Percentiles rank a stretch among this genome's conserved stretches.
These are phyloP conservation scores for Penicillium psychrofluorescens DNA, from an alignment of 495 filamentous ascomycete genomes.

Conservation along the genomic window DNA sequence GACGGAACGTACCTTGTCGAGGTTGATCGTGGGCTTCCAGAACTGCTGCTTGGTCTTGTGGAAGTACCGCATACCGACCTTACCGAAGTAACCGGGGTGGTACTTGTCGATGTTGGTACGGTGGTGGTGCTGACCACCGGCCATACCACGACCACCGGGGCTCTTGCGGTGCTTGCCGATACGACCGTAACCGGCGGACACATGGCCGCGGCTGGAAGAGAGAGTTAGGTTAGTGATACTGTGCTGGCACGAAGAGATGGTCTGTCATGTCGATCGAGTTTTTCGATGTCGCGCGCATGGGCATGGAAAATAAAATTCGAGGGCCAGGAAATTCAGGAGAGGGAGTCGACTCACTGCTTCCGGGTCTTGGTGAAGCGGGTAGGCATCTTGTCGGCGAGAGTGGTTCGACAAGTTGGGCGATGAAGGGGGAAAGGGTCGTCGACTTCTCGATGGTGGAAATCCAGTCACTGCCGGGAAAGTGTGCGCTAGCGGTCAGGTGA, in stretches of 20 bases:
- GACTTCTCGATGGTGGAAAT: slow-evolving; percentile 34
- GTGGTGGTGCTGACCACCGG: slow-evolving; percentile 93
- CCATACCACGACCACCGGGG: slow-evolving; percentile 90
- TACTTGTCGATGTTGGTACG: slow-evolving; percentile 91
- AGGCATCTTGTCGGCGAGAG: slow-evolving; percentile 60
- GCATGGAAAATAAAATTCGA: slow-evolving; percentile 7
- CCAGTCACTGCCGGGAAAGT: slow-evolving; percentile 30
- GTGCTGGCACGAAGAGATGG: slow-evolving; percentile 4
- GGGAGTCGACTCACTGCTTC: slow-evolving; percentile 61
- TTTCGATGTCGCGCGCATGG: background rate
- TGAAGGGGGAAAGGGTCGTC: slow-evolving; percentile 33
- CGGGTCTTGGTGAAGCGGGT: slow-evolving; percentile 75
- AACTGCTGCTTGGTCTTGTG: slow-evolving; percentile 82
- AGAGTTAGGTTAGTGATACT: slow-evolving; percentile 14
- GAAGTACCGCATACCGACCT: slow-evolving; percentile 95
- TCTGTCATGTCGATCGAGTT: slow-evolving; percentile 9
- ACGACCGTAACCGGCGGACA: slow-evolving; percentile 89
- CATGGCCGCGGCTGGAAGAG: slow-evolving; percentile 73
- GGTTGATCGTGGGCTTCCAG: slow-evolving; percentile 89
- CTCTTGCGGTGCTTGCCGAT: slow-evolving; percentile 91
- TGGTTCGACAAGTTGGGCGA: slow-evolving; percentile 42
- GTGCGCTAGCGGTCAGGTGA: slow-evolving; percentile 37
- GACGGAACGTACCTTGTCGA: slow-evolving; percentile 67
- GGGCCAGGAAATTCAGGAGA: slow-evolving; percentile 10
- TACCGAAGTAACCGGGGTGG: slow-evolving; percentile 96